Conservation (phyloP, 345 rosid species). For the Noccaea bulbosa region DNA sequence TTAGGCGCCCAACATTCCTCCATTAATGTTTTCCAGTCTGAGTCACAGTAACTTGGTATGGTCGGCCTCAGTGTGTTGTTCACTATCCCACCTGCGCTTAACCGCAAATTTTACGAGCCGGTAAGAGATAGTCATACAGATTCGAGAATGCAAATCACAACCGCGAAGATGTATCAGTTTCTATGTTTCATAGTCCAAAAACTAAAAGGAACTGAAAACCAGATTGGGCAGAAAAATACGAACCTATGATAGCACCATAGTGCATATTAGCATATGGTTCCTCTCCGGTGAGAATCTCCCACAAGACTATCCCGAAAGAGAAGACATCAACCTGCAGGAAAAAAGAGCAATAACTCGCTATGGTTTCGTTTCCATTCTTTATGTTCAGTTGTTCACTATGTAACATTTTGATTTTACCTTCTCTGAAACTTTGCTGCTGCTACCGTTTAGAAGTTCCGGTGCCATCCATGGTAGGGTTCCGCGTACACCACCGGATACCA, state of each 20-base stretch:
- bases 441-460: constrained; percentile 76
- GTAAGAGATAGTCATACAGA: background rate
- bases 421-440: constrained; percentile 82
- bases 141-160: background rate
- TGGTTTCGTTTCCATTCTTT: constrained; percentile 21
- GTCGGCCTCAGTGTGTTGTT: constrained; percentile 81
- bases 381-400: constrained; percentile 8
- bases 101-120: background rate
- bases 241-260: constrained; percentile 86
- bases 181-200: background rate
- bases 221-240: constrained; percentile 6
- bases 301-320: constrained; percentile 80
- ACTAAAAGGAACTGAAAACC: background rate
- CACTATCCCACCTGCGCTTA: constrained; percentile 77
- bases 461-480: constrained; percentile 97
- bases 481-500: constrained; percentile 87
- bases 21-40: constrained; percentile 74
- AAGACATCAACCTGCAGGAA: constrained; percentile 74
- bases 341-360: constrained; percentile 7
- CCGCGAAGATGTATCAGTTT: background rate
- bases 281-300: constrained; percentile 92
- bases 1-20: constrained; percentile 89
- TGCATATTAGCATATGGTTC: constrained; percentile 92
- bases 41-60: constrained; percentile 68
- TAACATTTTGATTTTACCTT: constrained; percentile 51